phyloP scores from a whole-genome alignment of 371 early-diverging fungal genomes.

The Mortierella polycephala region DNA sequence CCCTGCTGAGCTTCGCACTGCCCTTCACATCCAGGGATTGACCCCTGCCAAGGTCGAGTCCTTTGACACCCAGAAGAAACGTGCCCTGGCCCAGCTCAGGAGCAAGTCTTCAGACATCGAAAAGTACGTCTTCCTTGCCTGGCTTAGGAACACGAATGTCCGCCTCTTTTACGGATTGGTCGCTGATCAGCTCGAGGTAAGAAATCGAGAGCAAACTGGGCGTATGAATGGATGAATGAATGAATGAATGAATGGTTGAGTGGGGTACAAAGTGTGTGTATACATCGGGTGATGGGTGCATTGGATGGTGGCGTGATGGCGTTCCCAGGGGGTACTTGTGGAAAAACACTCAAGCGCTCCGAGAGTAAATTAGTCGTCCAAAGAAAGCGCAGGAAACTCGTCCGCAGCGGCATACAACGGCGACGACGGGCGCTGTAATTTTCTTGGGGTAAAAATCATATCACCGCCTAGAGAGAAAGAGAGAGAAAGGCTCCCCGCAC shows the following conservation, averaged over 20 bases:
- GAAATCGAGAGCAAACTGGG: background rate
- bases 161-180: conserved; percentile 85
- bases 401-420: too few species aligned
- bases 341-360: too few species aligned
- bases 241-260: background rate
- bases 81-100: conserved; percentile 77
- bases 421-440: background rate
- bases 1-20: conserved; percentile 59
- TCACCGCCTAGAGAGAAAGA: background rate
- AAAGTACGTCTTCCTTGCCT: conserved; percentile 85
- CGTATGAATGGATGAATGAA: background rate
- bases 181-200: conserved; percentile 77
- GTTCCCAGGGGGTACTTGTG: too few species aligned
- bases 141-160: conserved; percentile 80
- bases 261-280: background rate
- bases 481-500: conserved; percentile 24
- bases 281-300: too few species aligned
- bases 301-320: too few species aligned
- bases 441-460: conserved; percentile 31
- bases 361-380: too few species aligned
- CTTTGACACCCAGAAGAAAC: conserved; percentile 74
- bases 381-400: too few species aligned
- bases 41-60: conserved; percentile 77
- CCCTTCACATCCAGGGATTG: conserved; percentile 73
- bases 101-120: conserved; percentile 73